A percentile compares a stretch with the other conserved stretches of the same genome.
These are phyloP conservation scores for Pichia deserticola DNA, from an alignment of 805 yeast species.

Conservation along the genomic window DNA sequence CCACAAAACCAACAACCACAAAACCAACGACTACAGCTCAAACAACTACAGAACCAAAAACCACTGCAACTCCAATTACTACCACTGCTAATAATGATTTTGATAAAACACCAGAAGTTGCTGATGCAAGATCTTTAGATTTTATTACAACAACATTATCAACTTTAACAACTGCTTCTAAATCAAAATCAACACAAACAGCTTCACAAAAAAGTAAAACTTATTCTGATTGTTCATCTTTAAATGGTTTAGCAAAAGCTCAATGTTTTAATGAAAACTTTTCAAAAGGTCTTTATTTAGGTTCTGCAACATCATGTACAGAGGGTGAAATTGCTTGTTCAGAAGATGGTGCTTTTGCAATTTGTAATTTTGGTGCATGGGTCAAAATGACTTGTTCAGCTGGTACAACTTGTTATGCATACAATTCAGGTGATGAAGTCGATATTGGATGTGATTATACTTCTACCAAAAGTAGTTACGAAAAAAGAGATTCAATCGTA, in stretches of 20 bases:
- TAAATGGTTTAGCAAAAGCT: constrained; percentile 35
- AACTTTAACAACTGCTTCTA: too few relatives aligned
- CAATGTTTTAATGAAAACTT: constrained; percentile 39
- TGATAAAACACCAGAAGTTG: too few relatives aligned
- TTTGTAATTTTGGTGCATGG: constrained; percentile 55
- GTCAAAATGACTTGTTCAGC: constrained; percentile 49
- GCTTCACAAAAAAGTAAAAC: background rate
- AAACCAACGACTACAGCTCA: too few relatives aligned
- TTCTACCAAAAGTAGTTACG: constrained; percentile 24
- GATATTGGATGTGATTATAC: constrained; percentile 43
- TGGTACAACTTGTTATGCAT: constrained; percentile 58
- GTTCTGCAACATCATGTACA: constrained; percentile 32
- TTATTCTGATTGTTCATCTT: constrained; percentile 27
- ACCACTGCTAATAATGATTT: too few relatives aligned
- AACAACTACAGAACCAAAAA: too few relatives aligned
- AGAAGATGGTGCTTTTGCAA: constrained; percentile 42
- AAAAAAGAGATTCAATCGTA: constrained; percentile 22
- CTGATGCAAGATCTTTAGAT: too few relatives aligned
- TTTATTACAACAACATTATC: too few relatives aligned
- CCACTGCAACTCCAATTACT: too few relatives aligned
- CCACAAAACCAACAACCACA: too few relatives aligned
- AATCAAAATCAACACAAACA: too few relatives aligned
- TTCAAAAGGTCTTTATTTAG: constrained; percentile 35
- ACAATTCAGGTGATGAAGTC: constrained; percentile 34
- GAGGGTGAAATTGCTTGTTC: constrained; percentile 49